Base-by-base conservation (phyloP, 148 eudicot species). In the Mesembryanthemum crystallinum region DNA sequence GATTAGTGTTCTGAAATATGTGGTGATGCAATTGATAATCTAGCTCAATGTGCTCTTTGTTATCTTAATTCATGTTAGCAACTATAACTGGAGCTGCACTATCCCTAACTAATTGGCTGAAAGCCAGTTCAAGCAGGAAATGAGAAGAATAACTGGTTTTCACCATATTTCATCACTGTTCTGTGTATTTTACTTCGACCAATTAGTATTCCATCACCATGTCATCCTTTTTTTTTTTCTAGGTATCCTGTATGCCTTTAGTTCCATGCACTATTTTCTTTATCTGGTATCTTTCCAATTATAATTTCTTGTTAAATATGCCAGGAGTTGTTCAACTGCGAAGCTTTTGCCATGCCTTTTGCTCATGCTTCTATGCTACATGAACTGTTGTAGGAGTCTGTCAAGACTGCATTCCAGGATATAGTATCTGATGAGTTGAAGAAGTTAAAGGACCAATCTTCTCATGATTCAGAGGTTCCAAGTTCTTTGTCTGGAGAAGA, bases 371-470 rank as follows among this genome's bases (percentile, higher is more conserved):
- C 67, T 28, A 64, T 65, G 52, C 14, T 51, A 10, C 23, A 35
- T 47, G 42, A 69, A 71, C 62, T 79, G 67, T 71, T 82, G 75
- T 87, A 94, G 98, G 91, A 89, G 78, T 75, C 78, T 47, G 71
- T 92, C 80, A 87, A 85, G 77, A 74, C 92, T 67, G 81, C 88
- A 69, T 85, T 95, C 47, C 83, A 89, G 73, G 89, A 81, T 70
- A 94, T 94, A 67, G 91, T 92, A 73, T 83, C 88, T 73, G 97
- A 92, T 83, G 98, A 94, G 73, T 54, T 94, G 71, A 80, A 69
- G 67, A 92, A 89, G 73, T 81, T 94, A 28, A 87, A 87, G 58
- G 83, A 84, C 67, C 73, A 79, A 23, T 72, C 86, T 43, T 52
- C 80, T 55, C 76, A 70, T 83, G 76, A 61, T 67, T 35, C 73